Evolutionary conservation across 2,329 filamentous ascomycete species (phyloP).

Genomic region (Bipolaris victoriae): DNA sequence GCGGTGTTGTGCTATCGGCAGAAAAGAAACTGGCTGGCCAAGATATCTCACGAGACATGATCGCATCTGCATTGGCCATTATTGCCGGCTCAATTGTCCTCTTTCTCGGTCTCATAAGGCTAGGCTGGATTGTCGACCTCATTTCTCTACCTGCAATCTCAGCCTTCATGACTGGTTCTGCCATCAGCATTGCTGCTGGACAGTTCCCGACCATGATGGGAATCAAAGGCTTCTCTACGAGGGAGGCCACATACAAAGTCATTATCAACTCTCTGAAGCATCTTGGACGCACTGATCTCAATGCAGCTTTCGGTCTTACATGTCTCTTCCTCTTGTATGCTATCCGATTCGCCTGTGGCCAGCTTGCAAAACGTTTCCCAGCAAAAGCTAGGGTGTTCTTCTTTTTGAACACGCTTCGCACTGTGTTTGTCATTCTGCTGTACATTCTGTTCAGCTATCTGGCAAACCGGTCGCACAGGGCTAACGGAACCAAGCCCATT

Average conservation of each 20-base stretch:
- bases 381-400: constrained; percentile 76
- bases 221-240: constrained; percentile 73
- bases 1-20: constrained; percentile 74
- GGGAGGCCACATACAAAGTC: constrained; percentile 80
- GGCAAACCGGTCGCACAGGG: constrained; percentile 66
- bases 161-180: constrained; percentile 97
- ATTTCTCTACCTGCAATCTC: constrained; percentile 91
- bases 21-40: constrained; percentile 52
- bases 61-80: constrained; percentile 68
- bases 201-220: constrained; percentile 86
- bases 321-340: constrained; percentile 79
- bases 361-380: constrained; percentile 71
- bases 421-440: constrained; percentile 86
- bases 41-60: constrained; percentile 52
- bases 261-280: constrained; percentile 81
- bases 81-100: constrained; percentile 81
- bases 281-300: constrained; percentile 67
- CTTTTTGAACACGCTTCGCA: constrained; percentile 88
- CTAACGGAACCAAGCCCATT: constrained; percentile 57
- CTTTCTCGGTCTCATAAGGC: constrained; percentile 77
- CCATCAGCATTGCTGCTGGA: constrained; percentile 83
- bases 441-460: constrained; percentile 92
- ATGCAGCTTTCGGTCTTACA: constrained; percentile 86
- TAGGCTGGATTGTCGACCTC: constrained; percentile 92
- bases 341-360: constrained; percentile 66